Evolutionary conservation across 768 basidiomycete species (phyloP).

Genomic region (Mycena polygramma): DNA sequence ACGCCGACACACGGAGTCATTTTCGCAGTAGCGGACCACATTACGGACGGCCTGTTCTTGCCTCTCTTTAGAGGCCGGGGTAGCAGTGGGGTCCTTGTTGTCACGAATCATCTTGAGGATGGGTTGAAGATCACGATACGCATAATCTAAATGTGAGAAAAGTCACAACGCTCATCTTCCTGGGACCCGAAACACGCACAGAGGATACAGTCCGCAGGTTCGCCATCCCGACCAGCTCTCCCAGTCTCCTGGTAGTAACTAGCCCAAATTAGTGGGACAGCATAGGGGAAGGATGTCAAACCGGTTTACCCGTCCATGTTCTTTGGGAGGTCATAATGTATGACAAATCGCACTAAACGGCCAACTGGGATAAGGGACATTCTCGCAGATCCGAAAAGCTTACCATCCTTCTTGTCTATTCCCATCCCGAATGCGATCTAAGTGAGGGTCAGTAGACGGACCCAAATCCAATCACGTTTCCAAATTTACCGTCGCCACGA

Average conservation of each 20-base stretch:
- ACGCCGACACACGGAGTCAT: constrained; percentile 89
- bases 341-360: constrained; percentile 86
- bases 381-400: not conserved
- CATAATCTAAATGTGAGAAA: constrained; percentile 67
- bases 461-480: constrained; percentile 11
- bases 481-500: constrained; percentile 88
- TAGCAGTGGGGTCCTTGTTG: constrained; percentile 58
- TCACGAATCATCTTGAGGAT: constrained; percentile 74
- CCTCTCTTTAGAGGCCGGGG: constrained; percentile 71
- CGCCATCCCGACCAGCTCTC: constrained; percentile 93
- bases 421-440: constrained; percentile 96
- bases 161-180: constrained; percentile 13
- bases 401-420: constrained; percentile 88
- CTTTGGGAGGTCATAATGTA: constrained; percentile 87
- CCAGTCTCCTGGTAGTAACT: constrained; percentile 98
- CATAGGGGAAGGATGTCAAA: not conserved
- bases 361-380: constrained; percentile 9
- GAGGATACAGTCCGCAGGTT: constrained; percentile 86
- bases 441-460: constrained; percentile 11
- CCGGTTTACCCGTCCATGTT: constrained; percentile 82
- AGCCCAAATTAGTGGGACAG: constrained; percentile 9
- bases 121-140: constrained; percentile 67
- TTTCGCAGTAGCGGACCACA: constrained; percentile 85
- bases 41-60: constrained; percentile 73
- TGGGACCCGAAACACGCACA: constrained; percentile 64